These are phyloP conservation scores for Rhizoclosmatium sp. DNA, from an alignment of 192 early-diverging fungal genomes.

Conservation along the genomic window DNA sequence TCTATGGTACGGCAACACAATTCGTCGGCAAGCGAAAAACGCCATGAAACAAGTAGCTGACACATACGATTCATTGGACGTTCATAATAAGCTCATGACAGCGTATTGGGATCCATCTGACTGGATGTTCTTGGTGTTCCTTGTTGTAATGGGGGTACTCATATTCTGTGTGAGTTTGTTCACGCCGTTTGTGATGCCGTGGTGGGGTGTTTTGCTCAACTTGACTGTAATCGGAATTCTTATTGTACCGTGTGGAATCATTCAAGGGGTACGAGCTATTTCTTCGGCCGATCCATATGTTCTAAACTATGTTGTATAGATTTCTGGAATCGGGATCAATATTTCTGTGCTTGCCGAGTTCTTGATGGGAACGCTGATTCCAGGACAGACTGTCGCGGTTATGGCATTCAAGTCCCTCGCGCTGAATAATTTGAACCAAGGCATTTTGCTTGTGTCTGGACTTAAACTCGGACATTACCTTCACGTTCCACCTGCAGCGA, in stretches of 20 bases:
- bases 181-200: slow-evolving; percentile 28
- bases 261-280: slow-evolving; percentile 67
- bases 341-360: slow-evolving; percentile 69
- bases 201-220: slow-evolving; percentile 47
- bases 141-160: slow-evolving; percentile 28
- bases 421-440: slow-evolving; percentile 81
- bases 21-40: slow-evolving; percentile 18
- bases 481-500: slow-evolving; percentile 67
- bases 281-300: slow-evolving; percentile 55
- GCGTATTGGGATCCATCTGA: slow-evolving; percentile 44
- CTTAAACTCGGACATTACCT: slow-evolving; percentile 80
- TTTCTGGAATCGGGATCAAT: slow-evolving; percentile 51
- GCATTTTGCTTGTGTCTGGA: slow-evolving; percentile 70
- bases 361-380: slow-evolving; percentile 64
- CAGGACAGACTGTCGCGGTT: slow-evolving; percentile 70
- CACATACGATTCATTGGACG: slow-evolving; percentile 14
- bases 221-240: slow-evolving; percentile 25
- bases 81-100: slow-evolving; percentile 24
- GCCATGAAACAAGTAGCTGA: slow-evolving; percentile 26
- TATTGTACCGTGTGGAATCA: slow-evolving; percentile 69
- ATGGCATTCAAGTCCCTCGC: slow-evolving; percentile 87
- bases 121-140: slow-evolving; percentile 24
- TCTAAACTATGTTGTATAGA: slow-evolving; percentile 64
- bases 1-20: slow-evolving; percentile 64
- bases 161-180: neutral